These are phyloP conservation scores for Fusarium citri DNA, from an alignment of 2,329 filamentous ascomycete genomes.

Conservation along the genomic window DNA sequence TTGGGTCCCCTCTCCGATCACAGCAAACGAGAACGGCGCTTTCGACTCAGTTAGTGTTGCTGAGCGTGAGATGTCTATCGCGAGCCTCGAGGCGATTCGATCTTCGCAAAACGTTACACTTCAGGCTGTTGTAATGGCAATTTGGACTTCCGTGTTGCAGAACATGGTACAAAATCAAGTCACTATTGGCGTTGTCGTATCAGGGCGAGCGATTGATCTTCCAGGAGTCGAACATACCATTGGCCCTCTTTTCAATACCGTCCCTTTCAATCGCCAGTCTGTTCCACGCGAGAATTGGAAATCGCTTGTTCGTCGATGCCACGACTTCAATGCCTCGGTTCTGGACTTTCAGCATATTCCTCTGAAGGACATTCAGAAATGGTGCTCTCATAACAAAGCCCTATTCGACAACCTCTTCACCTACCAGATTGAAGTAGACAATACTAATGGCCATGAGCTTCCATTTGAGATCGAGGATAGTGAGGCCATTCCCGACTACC, in stretches of 20 bases:
- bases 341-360: constrained; percentile 79
- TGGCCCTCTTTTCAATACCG: constrained; percentile 90
- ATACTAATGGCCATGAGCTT: constrained; percentile 42
- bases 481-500: constrained; percentile 71
- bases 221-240: constrained; percentile 74
- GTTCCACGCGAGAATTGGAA: constrained; percentile 64
- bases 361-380: constrained; percentile 83
- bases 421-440: constrained; percentile 70
- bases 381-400: constrained; percentile 70
- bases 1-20: constrained; percentile 39
- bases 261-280: constrained; percentile 73
- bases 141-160: constrained; percentile 75
- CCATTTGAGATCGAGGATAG: constrained; percentile 68
- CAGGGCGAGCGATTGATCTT: constrained; percentile 79
- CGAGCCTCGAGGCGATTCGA: constrained; percentile 63
- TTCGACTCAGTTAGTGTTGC: constrained; percentile 11
- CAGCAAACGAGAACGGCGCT: constrained; percentile 6
- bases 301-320: constrained; percentile 71
- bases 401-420: constrained; percentile 87
- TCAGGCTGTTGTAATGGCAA: constrained; percentile 81
- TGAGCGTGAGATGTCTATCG: constrained; percentile 51
- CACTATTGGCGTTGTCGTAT: constrained; percentile 79
- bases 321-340: constrained; percentile 75
- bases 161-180: constrained; percentile 59
- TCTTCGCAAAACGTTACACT: constrained; percentile 75